These are phyloP conservation scores for cucumber (Cucumis sativus) DNA, from an alignment of 306 rosid species.

Conservation along the genomic window Cucumber_9930_V3 NC_026659.2:2251001-2251500, in stretches of 20 bases:
- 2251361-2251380: conserved; percentile 28
- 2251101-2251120: too few species aligned
- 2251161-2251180: too few species aligned
- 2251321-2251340: conserved; percentile 82
- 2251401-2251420: conserved; percentile 50
- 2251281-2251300: not conserved
- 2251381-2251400: conserved; percentile 68
- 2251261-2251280: not conserved
- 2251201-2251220: not conserved
- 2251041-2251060: too few species aligned
- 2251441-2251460: conserved; percentile 66
- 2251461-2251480: conserved; percentile 91
- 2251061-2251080: too few species aligned
- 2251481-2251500: conserved; percentile 84
- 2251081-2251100: too few species aligned
- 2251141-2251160: not conserved
- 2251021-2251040: too few species aligned
- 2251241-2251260: not conserved
- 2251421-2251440: conserved; percentile 24
- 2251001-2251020: too few species aligned
- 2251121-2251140: too few species aligned
- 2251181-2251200: too few species aligned
- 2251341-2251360: conserved; percentile 74
- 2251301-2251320: conserved; percentile 68
- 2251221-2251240: not conserved